Evolutionary conservation across 2,329 filamentous ascomycete genomes (phyloP), one percentile per base, ranked within the genome.

Genomic region (Cercospora sesami): DNA sequence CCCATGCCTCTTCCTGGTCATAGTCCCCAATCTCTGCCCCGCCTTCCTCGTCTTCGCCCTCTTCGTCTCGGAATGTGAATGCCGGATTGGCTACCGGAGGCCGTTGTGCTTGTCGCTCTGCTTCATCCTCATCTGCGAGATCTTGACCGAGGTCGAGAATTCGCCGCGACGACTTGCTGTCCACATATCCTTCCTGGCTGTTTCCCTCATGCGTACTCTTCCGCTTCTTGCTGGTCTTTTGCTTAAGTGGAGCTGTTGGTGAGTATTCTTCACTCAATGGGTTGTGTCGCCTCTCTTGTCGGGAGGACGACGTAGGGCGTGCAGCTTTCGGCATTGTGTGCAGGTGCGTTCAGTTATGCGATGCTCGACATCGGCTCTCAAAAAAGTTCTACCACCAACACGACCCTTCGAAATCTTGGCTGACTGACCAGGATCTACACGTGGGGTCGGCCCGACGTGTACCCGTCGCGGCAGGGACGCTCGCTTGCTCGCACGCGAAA

Each of bases 101-200:
- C 69, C 80, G 76, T 69, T 71, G 81, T 72, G 77, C 75, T 67
- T 79, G 74, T 60, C 78, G 80, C 72, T 87, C 84, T 36, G 84
- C 83, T 66, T 86, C 86, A 65, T 94, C 92, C 79, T 98, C 94
- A 51, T 95, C 92, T 14, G 89, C 90, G 14, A 99, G 84, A 77
- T 97, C 92, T 75, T 94, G 91, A 65, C 94, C 94, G 75, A 98
- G 92, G 73, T 91, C 88, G 69, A 99, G 79, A 78, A 99, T 99
- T 75, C 92, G 93, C 74, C 90, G 87, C 66, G 94, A 97, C 18
- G 94, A 89, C 78, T 92, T 94, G 67, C 93, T 89, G 79, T 97
- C 94, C 69, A 99, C 88, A 76, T 91, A 98, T 71, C 86, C 83
- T 69, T 91, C 88, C 62, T 76, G 68, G 36, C 68, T 87, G 85